A percentile compares a stretch with the other conserved stretches of the same genome.
Conservation (phyloP, 1,284 basidiomycete genomes). For the Omphalotus olearius region DNA sequence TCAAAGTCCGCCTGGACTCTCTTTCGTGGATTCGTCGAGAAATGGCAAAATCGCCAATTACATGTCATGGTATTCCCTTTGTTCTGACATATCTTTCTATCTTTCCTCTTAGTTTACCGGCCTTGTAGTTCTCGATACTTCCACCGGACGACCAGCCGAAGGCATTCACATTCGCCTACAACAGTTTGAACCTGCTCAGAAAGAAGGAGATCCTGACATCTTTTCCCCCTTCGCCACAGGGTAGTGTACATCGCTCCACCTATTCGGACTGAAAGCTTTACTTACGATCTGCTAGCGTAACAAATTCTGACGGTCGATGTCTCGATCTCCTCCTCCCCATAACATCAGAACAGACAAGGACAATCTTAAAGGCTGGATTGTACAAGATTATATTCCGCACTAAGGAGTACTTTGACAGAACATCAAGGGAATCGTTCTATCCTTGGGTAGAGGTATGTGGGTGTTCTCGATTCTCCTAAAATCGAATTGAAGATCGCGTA, state of each 20-base stretch:
- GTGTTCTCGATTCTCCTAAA: constrained; percentile 2
- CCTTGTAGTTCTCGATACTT: constrained; percentile 75
- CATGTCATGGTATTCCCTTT: constrained; percentile 73
- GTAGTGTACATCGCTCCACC: constrained; percentile 30
- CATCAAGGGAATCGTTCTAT: constrained; percentile 72
- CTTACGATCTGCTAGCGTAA: constrained; percentile 45
- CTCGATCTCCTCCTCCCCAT: constrained; percentile 56
- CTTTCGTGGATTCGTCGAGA: background rate
- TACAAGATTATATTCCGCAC: constrained; percentile 88
- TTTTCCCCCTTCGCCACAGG: constrained; percentile 58
- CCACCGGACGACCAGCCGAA: constrained; percentile 75
- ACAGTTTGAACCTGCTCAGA: constrained; percentile 30
- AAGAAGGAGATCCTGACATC: constrained; percentile 28
- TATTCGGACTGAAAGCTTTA: constrained; percentile 4
- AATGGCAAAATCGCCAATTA: constrained; percentile 77
- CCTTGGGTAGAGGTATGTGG: constrained; percentile 76
- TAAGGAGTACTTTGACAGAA: constrained; percentile 73
- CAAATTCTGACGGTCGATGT: constrained; percentile 82
- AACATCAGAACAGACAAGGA: constrained; percentile 40
- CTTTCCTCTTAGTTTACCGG: background rate
- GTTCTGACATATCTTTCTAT: background rate
- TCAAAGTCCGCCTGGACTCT: background rate
- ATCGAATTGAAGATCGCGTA: background rate
- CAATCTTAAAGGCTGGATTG: constrained; percentile 45
- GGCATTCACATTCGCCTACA: constrained; percentile 64